A percentile compares a stretch with the other conserved stretches of the same genome.
These are phyloP conservation scores for Colletotrichum orchidophilum DNA, from an alignment of 2,329 filamentous ascomycete genomes.

Conservation along the genomic window DNA sequence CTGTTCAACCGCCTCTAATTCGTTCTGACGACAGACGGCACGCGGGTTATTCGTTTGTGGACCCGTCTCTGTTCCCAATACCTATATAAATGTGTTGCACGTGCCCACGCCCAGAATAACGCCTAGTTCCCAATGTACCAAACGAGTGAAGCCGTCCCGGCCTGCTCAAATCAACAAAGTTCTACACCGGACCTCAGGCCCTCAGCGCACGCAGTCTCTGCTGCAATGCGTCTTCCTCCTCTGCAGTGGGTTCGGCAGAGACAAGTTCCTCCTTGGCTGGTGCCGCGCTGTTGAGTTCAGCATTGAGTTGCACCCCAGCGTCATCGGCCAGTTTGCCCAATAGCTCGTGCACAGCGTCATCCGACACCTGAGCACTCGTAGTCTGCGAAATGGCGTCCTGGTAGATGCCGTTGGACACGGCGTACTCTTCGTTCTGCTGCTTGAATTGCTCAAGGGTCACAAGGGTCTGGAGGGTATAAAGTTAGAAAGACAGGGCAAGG, in stretches of 20 bases:
- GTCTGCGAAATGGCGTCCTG: constrained; percentile 85
- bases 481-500: background rate
- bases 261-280: constrained; percentile 68
- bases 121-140: constrained; percentile 4
- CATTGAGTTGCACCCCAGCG: constrained; percentile 82
- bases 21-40: background rate
- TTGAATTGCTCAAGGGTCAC: constrained; percentile 69
- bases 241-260: constrained; percentile 74
- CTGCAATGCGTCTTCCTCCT: constrained; percentile 81
- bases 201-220: constrained; percentile 66
- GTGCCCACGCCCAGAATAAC: constrained; percentile 11
- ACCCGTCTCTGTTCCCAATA: background rate
- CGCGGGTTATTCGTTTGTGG: background rate
- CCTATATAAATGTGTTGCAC: background rate
- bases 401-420: constrained; percentile 77
- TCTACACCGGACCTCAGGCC: constrained; percentile 48
- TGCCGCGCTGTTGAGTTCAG: constrained; percentile 72
- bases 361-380: constrained; percentile 75
- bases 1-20: background rate
- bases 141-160: constrained; percentile 17
- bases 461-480: constrained; percentile 54
- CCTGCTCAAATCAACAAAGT: background rate
- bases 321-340: constrained; percentile 89
- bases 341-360: constrained; percentile 88
- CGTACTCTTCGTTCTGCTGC: constrained; percentile 71